Evolutionary conservation across 2,329 filamentous ascomycete species (phyloP), one percentile per base, ranked within the genome.

Genomic region (Penicillium crustosum): DNA sequence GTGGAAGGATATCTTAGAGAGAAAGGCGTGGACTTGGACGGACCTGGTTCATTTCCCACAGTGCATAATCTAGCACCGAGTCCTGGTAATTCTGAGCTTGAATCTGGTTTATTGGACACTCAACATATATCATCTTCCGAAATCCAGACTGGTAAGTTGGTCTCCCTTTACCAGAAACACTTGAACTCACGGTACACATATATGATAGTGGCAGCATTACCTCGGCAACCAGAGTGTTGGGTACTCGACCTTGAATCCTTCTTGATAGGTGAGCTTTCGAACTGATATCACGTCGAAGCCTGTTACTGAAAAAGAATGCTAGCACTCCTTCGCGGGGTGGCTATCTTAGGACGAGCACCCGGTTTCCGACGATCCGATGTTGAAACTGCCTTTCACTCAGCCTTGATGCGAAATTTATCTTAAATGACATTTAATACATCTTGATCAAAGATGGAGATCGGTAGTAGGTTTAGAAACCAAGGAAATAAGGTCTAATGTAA

Each of bases 1-100:
- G 63, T 68, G 0, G 57, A 67, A 43, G 63, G 61, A 1, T 67
- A 61, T 59, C 49, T 66, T 1, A 62, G 38, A n/a, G 43, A 49
- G 36, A 47, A 17, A 31, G 51, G 51, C 15, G 51, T 53, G 10
- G 23, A 53, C 15, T 29, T 53, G 23, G 42, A 47, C 1, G 50
- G 42, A 13, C 27, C 50, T 45, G 23, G 19, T 17, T n/a, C 36
- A 9, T 53, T 45, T 27, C 50, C 50, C 5, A 17, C 29, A 13
- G 41, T 53, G 7, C 33, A 27, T 38, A 31, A n/a, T n/a, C 5
- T 38, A 2, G 10, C 47, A 38, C 9, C 9, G 33, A 27, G 13
- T 2, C 21, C 15, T 9, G 2, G 21, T 27, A 15, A n/a, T 13
- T 38, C 15, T 10, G 21, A n/a, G 6, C 9, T 38, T 13, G 21